Conservation (phyloP, 805 yeast species). For the Clavispora phyllophila region DNA sequence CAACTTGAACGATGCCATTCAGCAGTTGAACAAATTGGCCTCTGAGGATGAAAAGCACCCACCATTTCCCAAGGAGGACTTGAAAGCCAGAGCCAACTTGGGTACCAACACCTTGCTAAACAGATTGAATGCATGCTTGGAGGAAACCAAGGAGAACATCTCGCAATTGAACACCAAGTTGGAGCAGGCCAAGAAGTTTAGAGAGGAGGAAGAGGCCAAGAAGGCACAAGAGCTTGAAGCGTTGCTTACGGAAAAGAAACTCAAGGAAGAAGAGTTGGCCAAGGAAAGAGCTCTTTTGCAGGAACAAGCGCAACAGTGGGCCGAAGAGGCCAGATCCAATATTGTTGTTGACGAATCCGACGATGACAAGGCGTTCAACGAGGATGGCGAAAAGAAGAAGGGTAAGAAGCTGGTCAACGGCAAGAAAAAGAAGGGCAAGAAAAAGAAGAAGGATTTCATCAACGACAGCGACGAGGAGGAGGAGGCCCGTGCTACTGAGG, state of each 20-base stretch:
- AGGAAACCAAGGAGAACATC: slow-evolving; percentile 70
- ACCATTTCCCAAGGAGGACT: slow-evolving; percentile 74
- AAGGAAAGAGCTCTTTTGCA: slow-evolving; percentile 44
- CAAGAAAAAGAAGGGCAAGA: slow-evolving; percentile 15
- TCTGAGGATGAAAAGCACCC: slow-evolving; percentile 50
- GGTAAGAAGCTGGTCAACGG: slow-evolving; percentile 16
- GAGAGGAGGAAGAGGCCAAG: slow-evolving; percentile 51
- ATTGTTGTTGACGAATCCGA: slow-evolving; percentile 35
- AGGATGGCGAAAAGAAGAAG: slow-evolving; percentile 19
- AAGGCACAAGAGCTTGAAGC: slow-evolving; percentile 35
- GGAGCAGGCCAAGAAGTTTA: slow-evolving; percentile 63
- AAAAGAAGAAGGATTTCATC: slow-evolving; percentile 27
- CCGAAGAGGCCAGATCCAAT: slow-evolving; percentile 37
- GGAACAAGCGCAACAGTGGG: slow-evolving; percentile 50
- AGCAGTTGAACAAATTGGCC: slow-evolving; percentile 52
- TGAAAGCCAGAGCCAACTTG: slow-evolving; percentile 81
- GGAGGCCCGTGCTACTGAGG: slow-evolving; percentile 14
- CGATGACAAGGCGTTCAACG: slow-evolving; percentile 27
- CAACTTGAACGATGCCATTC: slow-evolving; percentile 61
- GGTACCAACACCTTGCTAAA: slow-evolving; percentile 72
- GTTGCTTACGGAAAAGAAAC: slow-evolving; percentile 38
- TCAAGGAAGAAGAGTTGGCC: slow-evolving; percentile 40
- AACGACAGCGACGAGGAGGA: slow-evolving; percentile 33
- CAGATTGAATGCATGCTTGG: slow-evolving; percentile 64
- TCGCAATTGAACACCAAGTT: slow-evolving; percentile 52